Conservation (phyloP, 2,329 filamentous ascomycete species). For the Hymenoscyphus repandus region DNA sequence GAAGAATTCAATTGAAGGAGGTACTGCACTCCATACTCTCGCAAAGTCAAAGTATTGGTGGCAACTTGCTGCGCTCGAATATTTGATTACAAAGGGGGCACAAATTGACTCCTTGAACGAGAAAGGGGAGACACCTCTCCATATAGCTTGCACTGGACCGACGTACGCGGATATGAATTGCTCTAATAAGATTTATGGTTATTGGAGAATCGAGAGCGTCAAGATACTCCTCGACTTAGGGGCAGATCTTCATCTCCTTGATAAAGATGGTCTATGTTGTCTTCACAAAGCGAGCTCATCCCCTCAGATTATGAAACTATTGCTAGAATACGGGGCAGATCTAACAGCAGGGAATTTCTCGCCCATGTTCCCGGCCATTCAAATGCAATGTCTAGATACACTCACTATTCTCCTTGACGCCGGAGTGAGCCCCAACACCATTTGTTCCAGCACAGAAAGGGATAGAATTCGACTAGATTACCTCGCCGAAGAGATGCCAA, state of each 20-base stretch:
- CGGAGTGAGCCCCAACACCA: constrained; percentile 2
- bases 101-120: constrained; percentile 12
- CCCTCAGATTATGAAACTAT: constrained; percentile 12
- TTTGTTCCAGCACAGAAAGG: no score
- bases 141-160: constrained; percentile 9
- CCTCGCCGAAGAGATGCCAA: no score
- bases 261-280: constrained; percentile 9
- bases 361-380: constrained; percentile 12
- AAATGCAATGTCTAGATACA: constrained; percentile 8
- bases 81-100: constrained; percentile 10
- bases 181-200: neutral
- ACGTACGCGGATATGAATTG: constrained; percentile 6
- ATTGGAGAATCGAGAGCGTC: constrained; percentile 7
- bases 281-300: constrained; percentile 16
- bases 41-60: constrained; percentile 9
- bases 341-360: constrained; percentile 10
- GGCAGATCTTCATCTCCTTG: constrained; percentile 12
- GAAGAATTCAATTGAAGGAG: constrained; percentile 7
- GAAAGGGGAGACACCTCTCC: constrained; percentile 16
- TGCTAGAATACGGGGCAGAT: constrained; percentile 13
- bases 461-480: no score
- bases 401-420: constrained; percentile 14
- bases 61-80: constrained; percentile 10
- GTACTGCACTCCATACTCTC: constrained; percentile 12
- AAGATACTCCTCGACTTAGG: constrained; percentile 14